Conservation (phyloP, 2,329 filamentous ascomycete genomes). For the Cyphellophora europaea region DNA sequence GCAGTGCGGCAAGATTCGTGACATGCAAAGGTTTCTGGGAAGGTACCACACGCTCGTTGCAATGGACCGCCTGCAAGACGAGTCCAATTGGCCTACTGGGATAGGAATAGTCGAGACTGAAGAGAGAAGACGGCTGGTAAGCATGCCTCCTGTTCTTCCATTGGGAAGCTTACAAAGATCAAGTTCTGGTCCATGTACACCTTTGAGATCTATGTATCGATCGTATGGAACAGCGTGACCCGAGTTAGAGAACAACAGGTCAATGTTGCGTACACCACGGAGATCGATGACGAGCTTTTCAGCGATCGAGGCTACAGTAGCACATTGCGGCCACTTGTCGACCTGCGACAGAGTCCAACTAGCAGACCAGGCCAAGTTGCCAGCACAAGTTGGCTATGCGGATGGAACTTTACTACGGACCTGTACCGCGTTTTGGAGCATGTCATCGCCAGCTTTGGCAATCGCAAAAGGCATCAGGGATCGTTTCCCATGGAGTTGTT, state of each 20-base stretch:
- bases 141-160: slow-evolving; percentile 4
- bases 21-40: slow-evolving; percentile 43
- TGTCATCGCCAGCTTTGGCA: slow-evolving; percentile 22
- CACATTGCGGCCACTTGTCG: slow-evolving; percentile 10
- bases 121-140: slow-evolving; percentile 38
- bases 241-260: slow-evolving; percentile 37
- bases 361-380: slow-evolving; percentile 7
- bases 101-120: slow-evolving; percentile 38
- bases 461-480: slow-evolving; percentile 6
- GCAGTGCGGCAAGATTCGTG: slow-evolving; percentile 40
- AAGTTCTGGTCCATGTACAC: slow-evolving; percentile 51
- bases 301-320: slow-evolving; percentile 20
- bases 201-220: slow-evolving; percentile 44
- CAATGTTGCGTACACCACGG: slow-evolving; percentile 39
- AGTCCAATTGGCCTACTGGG: slow-evolving; percentile 41
- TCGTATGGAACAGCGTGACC: slow-evolving; percentile 42
- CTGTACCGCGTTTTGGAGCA: slow-evolving; percentile 49
- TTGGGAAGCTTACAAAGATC: neutral
- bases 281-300: slow-evolving; percentile 39
- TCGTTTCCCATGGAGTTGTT: slow-evolving; percentile 13
- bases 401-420: slow-evolving; percentile 51
- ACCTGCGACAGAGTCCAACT: slow-evolving; percentile 11
- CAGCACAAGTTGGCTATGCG: slow-evolving; percentile 38
- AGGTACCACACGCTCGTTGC: slow-evolving; percentile 40
- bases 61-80: slow-evolving; percentile 44